phyloP scores from a whole-genome alignment of 1,284 basidiomycete species.

The Microbotryum violaceum region DNA sequence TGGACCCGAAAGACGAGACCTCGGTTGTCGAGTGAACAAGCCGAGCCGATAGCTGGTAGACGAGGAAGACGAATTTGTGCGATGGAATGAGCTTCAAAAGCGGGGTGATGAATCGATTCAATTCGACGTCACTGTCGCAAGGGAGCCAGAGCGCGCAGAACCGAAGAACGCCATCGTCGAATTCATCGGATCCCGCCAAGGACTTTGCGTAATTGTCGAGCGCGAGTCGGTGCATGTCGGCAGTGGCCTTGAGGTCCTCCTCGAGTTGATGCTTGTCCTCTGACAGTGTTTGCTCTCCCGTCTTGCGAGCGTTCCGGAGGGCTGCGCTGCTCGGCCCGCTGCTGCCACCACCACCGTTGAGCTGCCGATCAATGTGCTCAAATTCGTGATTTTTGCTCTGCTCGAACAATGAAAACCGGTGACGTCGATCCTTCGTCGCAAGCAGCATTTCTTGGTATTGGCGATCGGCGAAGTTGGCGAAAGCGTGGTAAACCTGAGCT shows the following conservation, averaged over 20 bases:
- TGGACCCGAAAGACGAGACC: slow-evolving; percentile 53
- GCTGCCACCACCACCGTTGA: slow-evolving; percentile 38
- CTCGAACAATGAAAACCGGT: slow-evolving; percentile 38
- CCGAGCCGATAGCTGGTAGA: slow-evolving; percentile 85
- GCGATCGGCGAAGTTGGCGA: slow-evolving; percentile 77
- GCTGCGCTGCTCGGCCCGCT: slow-evolving; percentile 4
- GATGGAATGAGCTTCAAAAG: slow-evolving; percentile 56
- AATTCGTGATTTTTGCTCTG: slow-evolving; percentile 34
- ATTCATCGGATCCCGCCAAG: slow-evolving; percentile 59
- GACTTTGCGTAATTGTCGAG: slow-evolving; percentile 75
- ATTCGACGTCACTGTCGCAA: slow-evolving; percentile 57
- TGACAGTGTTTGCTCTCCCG: slow-evolving; percentile 46
- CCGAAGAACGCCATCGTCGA: slow-evolving; percentile 67
- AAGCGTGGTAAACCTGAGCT: slow-evolving; percentile 69
- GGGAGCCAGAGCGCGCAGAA: slow-evolving; percentile 88
- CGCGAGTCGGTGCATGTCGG: slow-evolving; percentile 63
- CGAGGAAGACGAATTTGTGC: slow-evolving; percentile 79
- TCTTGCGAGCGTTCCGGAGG: slow-evolving; percentile 18
- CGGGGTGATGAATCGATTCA: slow-evolving; percentile 43
- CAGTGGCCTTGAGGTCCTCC: slow-evolving; percentile 54
- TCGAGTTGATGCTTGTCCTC: slow-evolving; percentile 57
- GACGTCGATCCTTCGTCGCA: slow-evolving; percentile 32
- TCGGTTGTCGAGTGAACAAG: slow-evolving; percentile 40
- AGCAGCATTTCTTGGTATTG: slow-evolving; percentile 58
- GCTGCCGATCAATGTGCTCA: slow-evolving; percentile 41